Evolutionary conservation across 805 yeast species (phyloP), one percentile per base, ranked within the genome.

Genomic region (Saccharomycopsis guyanensis): DNA sequence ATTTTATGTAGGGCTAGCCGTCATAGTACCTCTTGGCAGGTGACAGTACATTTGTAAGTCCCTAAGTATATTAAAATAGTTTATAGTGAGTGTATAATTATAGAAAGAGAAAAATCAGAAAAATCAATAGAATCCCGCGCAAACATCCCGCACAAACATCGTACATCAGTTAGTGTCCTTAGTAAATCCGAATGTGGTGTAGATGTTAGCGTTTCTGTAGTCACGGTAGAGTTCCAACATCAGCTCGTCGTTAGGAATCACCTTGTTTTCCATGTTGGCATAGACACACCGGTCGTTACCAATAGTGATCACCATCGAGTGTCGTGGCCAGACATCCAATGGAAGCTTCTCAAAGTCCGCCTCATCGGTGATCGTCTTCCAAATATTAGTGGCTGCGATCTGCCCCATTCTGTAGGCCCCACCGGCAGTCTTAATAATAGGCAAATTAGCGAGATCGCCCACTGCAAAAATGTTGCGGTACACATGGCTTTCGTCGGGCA

Each of bases 371-470:
- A 57, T 45, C 8, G 49, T 19, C 23, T 53, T 46, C 3, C 50
- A 45, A 20, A 58, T 38, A 47, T 60, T 60, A 38, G 51, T 50
- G 18, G 60, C 58, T 10, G 54, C 62, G 19, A 54, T 53, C 12
- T 53, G 45, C 15, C 61, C 63, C 56, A 52, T 53, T 45, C 54
- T 52, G 42, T n/a, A 42, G 18, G 70, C 70, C 53, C 67, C 67
- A 3, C 71, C 71, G 3, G 70, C 69, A 3, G 66, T 61, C 52
- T 66, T 67, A 45, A 66, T 61, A 35, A 66, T 62, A n/a, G 62
- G 61, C 31, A 62, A 43, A 29, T 63, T 62, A 12, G 54, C 57
- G 25, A 66, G 50, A 49, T 67, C 70, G 23, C 71, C 70, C 25
- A 62, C 50, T 40, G 61, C 65, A 52, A 65, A 66, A 10, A 66